Conservation (phyloP, 2,329 filamentous ascomycete genomes). For the Ophiostoma novo-ulmi region DNA sequence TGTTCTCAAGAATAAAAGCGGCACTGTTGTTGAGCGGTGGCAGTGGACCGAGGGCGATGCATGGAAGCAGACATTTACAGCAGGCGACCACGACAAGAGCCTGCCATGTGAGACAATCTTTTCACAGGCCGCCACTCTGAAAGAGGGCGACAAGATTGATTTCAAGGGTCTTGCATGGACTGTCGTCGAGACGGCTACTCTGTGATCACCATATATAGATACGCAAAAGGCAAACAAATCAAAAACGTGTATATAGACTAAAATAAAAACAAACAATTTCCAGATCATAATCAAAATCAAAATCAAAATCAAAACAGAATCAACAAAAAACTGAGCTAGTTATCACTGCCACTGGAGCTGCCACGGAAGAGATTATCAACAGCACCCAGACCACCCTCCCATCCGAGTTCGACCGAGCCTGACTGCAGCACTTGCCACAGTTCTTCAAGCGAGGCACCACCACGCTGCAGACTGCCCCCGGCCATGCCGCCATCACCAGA, state of each 20-base stretch:
- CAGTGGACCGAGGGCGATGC: slow-evolving; percentile 33
- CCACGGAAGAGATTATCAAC: slow-evolving; percentile 31
- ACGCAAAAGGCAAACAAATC: background rate
- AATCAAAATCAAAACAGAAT: background rate
- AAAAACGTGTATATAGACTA: background rate
- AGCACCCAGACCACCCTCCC: slow-evolving; percentile 28
- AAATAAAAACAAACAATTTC: background rate
- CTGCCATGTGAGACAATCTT: slow-evolving; percentile 21
- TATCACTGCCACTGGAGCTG: slow-evolving; percentile 18
- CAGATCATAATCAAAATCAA: background rate
- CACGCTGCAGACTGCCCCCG: slow-evolving; percentile 7
- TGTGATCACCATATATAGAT: background rate
- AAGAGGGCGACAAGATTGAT: slow-evolving; percentile 15
- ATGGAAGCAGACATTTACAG: slow-evolving; percentile 2
- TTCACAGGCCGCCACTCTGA: background rate
- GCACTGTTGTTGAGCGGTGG: slow-evolving; percentile 52
- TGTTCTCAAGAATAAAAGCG: slow-evolving; percentile 41
- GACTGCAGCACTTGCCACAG: slow-evolving; percentile 30
- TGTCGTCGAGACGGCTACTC: slow-evolving; percentile 15
- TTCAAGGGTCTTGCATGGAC: slow-evolving; percentile 6
- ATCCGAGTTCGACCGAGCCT: slow-evolving; percentile 31
- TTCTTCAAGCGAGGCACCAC: slow-evolving; percentile 28
- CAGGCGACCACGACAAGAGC: background rate
- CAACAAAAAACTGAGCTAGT: background rate
- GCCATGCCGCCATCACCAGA: slow-evolving; percentile 20